Conservation (phyloP, 1,139 yeast genomes). For the Lodderomyces margitis region DNA sequence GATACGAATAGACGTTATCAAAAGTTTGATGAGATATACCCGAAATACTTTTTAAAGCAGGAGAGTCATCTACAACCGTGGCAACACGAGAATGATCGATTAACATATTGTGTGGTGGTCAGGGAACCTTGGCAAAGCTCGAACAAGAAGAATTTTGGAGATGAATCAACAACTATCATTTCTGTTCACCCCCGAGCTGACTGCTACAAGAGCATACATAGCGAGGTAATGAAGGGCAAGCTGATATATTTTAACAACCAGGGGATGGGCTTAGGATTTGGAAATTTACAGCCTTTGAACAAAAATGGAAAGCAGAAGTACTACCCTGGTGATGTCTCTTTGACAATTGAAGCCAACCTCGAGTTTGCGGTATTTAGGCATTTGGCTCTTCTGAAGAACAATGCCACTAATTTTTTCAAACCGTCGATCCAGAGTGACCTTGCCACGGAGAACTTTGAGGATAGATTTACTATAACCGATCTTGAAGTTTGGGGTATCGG, state of each 20-base stretch:
- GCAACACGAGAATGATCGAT: slow-evolving; percentile 38
- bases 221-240: slow-evolving; percentile 28
- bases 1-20: slow-evolving; percentile 48
- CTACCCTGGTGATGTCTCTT: slow-evolving; percentile 68
- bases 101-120: slow-evolving; percentile 62
- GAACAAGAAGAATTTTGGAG: slow-evolving; percentile 73
- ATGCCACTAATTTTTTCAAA: slow-evolving; percentile 27
- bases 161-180: slow-evolving; percentile 49
- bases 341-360: slow-evolving; percentile 72
- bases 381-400: slow-evolving; percentile 24
- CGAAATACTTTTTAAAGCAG: slow-evolving; percentile 39
- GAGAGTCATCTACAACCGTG: slow-evolving; percentile 32
- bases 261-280: slow-evolving; percentile 83
- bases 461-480: slow-evolving; percentile 67
- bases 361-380: slow-evolving; percentile 84
- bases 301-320: slow-evolving; percentile 41
- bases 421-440: slow-evolving; percentile 23
- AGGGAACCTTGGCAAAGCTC: slow-evolving; percentile 76
- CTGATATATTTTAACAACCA: slow-evolving; percentile 62
- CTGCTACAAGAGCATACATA: slow-evolving; percentile 41
- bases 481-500: slow-evolving; percentile 95
- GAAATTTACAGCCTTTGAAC: slow-evolving; percentile 59
- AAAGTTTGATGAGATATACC: slow-evolving; percentile 51
- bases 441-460: slow-evolving; percentile 52
- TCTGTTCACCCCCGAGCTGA: slow-evolving; percentile 68